Evolutionary conservation across 129 eudicot genomes (phyloP), one percentile per base, ranked within the genome.

Genomic region (Centaurea solstitialis): DNA sequence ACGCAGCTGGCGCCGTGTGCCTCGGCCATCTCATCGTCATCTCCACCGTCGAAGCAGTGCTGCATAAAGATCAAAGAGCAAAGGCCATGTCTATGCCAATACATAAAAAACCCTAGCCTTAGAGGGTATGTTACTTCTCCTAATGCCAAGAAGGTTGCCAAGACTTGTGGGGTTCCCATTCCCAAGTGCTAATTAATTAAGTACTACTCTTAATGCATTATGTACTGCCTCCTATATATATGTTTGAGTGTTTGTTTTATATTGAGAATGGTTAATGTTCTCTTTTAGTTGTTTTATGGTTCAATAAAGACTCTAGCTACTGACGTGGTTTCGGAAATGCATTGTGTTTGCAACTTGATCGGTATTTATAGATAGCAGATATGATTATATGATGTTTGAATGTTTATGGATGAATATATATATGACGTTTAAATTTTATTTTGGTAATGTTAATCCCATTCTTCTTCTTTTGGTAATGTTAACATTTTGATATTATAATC

Each of bases 81-180:
- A 64, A 74, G 64, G 79, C 92, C 89, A 28, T 88, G 92, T 72
- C 70, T 83, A 7, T 88, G 92, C 80, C 66, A 79, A 61, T 88
- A 86, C 84, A 43, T 81, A 30, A 86, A 66, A 81, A 74, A 88
- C 88, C 92, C 92, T 5, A 21, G 3, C 35, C 69, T 86, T 21
- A 77, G 45, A 59, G 43, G 70, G 37, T 83, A 45, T 75, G 75
- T 86, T 40, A 77, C 47, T 65, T 76, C 85, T 53, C 86, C 89
- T 40, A 75, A 78, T 73, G 87, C 87, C 39, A 78, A 65, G 77
- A 88, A 80, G 84, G 86, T 88, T 23, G 70, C 92, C 37, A 62
- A 15, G 45, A 41, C 66, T 80, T 88, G 92, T 40, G 79, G 80
- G 7, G 87, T 85, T 69, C 76, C 92, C 26, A 39, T 59, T 78